These are phyloP conservation scores for Salinomyces thailandicus DNA, from an alignment of 2,329 filamentous ascomycete species.

Conservation along the genomic window DNA sequence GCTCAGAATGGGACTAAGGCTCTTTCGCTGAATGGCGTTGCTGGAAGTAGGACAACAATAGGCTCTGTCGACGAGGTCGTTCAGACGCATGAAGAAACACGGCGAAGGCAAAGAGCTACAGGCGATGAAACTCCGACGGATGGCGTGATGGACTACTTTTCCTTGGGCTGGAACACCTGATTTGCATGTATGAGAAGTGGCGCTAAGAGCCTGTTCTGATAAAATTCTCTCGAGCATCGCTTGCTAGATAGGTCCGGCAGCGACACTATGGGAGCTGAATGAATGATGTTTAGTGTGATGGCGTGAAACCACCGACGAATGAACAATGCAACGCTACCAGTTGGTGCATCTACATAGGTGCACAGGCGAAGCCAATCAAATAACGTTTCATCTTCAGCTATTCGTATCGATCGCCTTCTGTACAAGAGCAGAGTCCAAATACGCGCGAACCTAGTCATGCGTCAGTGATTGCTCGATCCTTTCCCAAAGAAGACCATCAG, in stretches of 20 bases:
- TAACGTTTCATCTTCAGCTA: conserved; percentile 4
- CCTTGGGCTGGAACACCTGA: not conserved
- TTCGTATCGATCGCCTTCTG: conserved; percentile 18
- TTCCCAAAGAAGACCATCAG: too few species aligned
- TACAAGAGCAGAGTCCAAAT: conserved; percentile 19
- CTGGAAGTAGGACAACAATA: not conserved
- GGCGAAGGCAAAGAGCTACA: not conserved
- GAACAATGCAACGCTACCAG: too few species aligned
- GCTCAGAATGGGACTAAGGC: conserved; percentile 1
- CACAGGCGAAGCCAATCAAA: too few species aligned
- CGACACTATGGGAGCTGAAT: too few species aligned
- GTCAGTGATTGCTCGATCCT: too few species aligned
- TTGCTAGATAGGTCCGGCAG: too few species aligned
- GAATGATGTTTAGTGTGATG: too few species aligned
- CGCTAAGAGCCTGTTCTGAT: too few species aligned
- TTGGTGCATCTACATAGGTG: too few species aligned
- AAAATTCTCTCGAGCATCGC: too few species aligned
- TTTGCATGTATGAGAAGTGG: not conserved
- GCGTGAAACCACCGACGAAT: too few species aligned
- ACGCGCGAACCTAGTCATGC: conserved; percentile 16
- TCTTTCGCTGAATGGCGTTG: too few species aligned
- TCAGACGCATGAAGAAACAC: not conserved
- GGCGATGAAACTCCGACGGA: not conserved
- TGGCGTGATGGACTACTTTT: not conserved
- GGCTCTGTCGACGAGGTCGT: not conserved